Evolutionary conservation across 1,284 basidiomycete species (phyloP).

Genomic region (Takashimella tepidaria): DNA sequence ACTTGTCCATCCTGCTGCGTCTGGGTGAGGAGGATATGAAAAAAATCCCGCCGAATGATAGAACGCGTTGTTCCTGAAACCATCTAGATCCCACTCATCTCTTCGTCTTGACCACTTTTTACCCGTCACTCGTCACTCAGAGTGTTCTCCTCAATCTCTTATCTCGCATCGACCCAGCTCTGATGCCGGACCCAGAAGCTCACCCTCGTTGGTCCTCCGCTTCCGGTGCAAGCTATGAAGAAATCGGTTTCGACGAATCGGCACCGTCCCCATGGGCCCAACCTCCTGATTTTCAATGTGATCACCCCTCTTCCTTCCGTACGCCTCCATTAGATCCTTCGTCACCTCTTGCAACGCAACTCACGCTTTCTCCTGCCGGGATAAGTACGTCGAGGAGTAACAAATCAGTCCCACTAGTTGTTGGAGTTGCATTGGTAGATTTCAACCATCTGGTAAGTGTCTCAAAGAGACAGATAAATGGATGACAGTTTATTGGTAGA

Average conservation of each 20-base stretch:
- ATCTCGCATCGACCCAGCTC: too few species aligned
- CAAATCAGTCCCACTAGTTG: conserved; percentile 45
- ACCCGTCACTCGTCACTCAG: too few species aligned
- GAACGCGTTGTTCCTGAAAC: too few species aligned
- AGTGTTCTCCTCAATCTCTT: too few species aligned
- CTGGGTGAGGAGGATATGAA: too few species aligned
- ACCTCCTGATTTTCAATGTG: background rate
- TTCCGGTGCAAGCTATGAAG: background rate
- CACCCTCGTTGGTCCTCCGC: background rate
- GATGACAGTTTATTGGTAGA: too few species aligned
- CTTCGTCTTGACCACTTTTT: too few species aligned
- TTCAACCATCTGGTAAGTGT: conserved; percentile 81
- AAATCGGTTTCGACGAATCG: background rate
- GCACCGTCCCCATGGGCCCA: background rate
- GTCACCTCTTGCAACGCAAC: background rate
- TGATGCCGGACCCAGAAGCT: too few species aligned
- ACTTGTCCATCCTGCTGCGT: too few species aligned
- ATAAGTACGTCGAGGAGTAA: background rate
- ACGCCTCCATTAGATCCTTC: background rate
- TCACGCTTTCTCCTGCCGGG: background rate
- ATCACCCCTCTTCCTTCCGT: background rate
- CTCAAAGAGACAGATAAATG: too few species aligned
- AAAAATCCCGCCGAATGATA: too few species aligned
- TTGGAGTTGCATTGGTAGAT: conserved; percentile 80
- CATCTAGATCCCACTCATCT: too few species aligned